These are phyloP conservation scores for Citrullus amarus DNA, from an alignment of 306 rosid genomes.

Conservation along the genomic window DNA sequence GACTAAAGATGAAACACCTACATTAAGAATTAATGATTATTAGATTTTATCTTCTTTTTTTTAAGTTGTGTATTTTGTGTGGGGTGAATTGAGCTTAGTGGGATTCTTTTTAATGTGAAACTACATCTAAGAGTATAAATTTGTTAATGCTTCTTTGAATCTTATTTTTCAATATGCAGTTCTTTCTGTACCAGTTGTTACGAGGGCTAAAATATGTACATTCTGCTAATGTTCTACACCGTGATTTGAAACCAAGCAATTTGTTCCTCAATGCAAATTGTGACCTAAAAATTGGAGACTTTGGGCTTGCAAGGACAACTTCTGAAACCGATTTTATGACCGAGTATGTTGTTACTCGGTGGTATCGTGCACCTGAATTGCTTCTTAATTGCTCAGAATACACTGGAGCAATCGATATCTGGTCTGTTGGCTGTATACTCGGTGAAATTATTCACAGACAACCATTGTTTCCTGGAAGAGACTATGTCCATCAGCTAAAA, in stretches of 20 bases:
- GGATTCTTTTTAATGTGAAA: not conserved
- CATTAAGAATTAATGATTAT: not conserved
- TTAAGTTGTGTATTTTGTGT: not conserved
- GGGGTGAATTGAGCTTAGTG: not conserved
- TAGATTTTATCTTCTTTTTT: not conserved
- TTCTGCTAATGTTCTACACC: conserved; percentile 90
- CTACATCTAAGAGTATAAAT: not conserved
- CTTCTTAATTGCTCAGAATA: conserved; percentile 93
- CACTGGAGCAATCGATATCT: conserved; percentile 90
- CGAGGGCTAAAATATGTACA: conserved; percentile 92
- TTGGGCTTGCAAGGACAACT: conserved; percentile 97
- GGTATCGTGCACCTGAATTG: conserved; percentile 95
- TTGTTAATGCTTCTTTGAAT: not conserved
- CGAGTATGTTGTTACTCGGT: conserved; percentile 92
- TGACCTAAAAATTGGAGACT: conserved; percentile 95
- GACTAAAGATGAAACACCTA: not conserved
- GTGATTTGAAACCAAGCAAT: conserved; percentile 95
- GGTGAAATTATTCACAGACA: conserved; percentile 83
- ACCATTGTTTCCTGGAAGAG: conserved; percentile 89
- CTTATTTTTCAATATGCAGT: conserved; percentile 38
- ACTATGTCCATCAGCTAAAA: conserved; percentile 93
- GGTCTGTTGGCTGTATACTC: conserved; percentile 98
- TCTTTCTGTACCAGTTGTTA: conserved; percentile 83
- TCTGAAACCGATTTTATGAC: conserved; percentile 99
- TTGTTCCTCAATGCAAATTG: conserved; percentile 84